Conservation (phyloP, 2,329 filamentous ascomycete species). For the Fusarium phyllophilum region DNA sequence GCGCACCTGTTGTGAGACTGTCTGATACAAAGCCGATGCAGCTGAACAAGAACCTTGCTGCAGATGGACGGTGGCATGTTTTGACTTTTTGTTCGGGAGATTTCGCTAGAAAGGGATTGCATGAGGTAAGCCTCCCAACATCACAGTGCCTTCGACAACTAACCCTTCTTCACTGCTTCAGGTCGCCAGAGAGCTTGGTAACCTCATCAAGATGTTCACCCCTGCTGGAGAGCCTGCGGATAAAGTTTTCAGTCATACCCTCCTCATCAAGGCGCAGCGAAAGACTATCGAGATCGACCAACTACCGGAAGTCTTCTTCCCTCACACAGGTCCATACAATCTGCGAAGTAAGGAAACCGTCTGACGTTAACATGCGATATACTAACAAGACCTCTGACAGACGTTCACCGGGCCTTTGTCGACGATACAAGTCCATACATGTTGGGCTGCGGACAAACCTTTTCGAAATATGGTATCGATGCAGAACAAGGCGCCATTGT, state of each 20-base stretch:
- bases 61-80: conserved; percentile 38
- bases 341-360: neutral
- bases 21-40: conserved; percentile 39
- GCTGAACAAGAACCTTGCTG: conserved; percentile 3
- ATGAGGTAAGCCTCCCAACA: neutral
- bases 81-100: conserved; percentile 22
- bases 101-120: neutral
- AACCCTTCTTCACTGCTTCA: rapidly evolving
- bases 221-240: neutral
- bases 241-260: neutral
- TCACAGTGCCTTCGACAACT: rapidly evolving
- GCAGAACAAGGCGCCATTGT: conserved; percentile 11
- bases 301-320: conserved; percentile 29
- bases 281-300: conserved; percentile 1
- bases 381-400: neutral
- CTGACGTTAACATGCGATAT: rapidly evolving
- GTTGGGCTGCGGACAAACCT: conserved; percentile 13
- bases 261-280: conserved; percentile 11
- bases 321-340: conserved; percentile 2
- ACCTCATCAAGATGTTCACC: neutral
- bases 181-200: neutral
- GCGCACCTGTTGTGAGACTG: conserved; percentile 18
- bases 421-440: conserved; percentile 30
- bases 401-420: conserved; percentile 27
- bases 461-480: conserved; percentile 24